These are phyloP conservation scores for Trichoderma orchidacearum DNA, from an alignment of 495 filamentous ascomycete species.

Conservation along the genomic window DNA sequence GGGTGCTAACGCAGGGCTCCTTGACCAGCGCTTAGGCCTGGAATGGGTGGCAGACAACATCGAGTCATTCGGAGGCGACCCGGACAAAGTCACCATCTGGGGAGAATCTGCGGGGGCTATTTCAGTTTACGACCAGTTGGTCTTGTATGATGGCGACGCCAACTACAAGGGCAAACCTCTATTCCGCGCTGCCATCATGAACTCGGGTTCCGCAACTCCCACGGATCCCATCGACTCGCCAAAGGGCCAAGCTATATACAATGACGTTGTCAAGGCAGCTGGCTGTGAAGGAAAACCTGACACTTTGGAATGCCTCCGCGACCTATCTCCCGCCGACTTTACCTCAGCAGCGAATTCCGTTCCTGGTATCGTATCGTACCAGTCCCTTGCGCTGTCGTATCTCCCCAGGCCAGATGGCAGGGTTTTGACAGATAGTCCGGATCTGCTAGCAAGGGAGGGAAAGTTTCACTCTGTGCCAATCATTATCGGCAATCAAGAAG, in stretches of 20 bases:
- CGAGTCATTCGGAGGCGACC: constrained; percentile 34
- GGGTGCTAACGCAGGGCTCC: constrained; percentile 26
- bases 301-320: constrained; percentile 37
- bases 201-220: constrained; percentile 39
- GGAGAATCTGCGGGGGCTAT: constrained; percentile 41
- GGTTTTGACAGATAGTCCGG: constrained; percentile 40
- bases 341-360: constrained; percentile 54
- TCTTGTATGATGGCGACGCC: constrained; percentile 35
- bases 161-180: constrained; percentile 36
- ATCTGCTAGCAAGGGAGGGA: constrained; percentile 29
- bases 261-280: constrained; percentile 31
- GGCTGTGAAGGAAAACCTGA: constrained; percentile 31
- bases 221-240: constrained; percentile 34
- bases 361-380: constrained; percentile 47
- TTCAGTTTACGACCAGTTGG: constrained; percentile 37
- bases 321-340: constrained; percentile 29
- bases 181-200: constrained; percentile 44
- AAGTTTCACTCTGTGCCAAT: constrained; percentile 44
- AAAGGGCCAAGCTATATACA: constrained; percentile 38
- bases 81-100: constrained; percentile 22
- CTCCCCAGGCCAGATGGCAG: constrained; percentile 51
- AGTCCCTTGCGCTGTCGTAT: constrained; percentile 48
- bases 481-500: constrained; percentile 46
- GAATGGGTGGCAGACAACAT: constrained; percentile 43
- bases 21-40: constrained; percentile 28